Base-by-base conservation (phyloP, 805 yeast species). In the Starmerella stigmatis region DNA sequence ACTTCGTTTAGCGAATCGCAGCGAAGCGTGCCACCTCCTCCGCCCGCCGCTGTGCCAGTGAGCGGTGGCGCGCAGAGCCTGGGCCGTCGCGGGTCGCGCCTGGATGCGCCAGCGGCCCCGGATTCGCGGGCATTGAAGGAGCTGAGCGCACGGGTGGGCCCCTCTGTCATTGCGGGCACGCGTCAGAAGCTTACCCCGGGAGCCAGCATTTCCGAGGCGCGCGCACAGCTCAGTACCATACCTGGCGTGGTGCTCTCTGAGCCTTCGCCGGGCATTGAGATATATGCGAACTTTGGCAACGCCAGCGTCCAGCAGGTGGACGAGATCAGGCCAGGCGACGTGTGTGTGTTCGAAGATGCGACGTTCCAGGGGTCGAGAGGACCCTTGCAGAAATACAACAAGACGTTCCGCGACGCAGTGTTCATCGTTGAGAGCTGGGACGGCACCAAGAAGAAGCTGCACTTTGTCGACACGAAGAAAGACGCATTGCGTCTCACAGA, bases 321-420 rank as follows among this genome's bases (percentile, higher is more conserved):
- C 44, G 81, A 77, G 32, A 73, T 86, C 44, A 70, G 74, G 39
- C 79, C 94, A 0, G 98, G 98, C 48, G 97, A 92, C 61, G 70
- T 89, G 9, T 63, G 86, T 33, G 82, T 86, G 42, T 73, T 86
- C 50, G 74, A 79, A 56, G 77, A 77, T 45, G 95, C 86, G 6
- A 73, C 73, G 49, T 88, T 89, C 64, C 76, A 74, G 50, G 74
- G 78, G 6, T 84, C 79, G 54, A 71, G 72, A 43, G 69, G 70
- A 5, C 70, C 74, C 27, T 57, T 78, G 30, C 74, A 70, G 44
- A 74, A 70, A 56, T 80, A 81, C 64, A 73, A 78, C 19, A 56
- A 70, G 2, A 60, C 71, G n/a, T 73, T 72, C 5, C 69, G 78
- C 13, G 94, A 94, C 12, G 73, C 71, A 11, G 73, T 69, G 2